Evolutionary conservation across 2,329 filamentous ascomycete species (phyloP).

Genomic region (Verticillium dahliae): DNA sequence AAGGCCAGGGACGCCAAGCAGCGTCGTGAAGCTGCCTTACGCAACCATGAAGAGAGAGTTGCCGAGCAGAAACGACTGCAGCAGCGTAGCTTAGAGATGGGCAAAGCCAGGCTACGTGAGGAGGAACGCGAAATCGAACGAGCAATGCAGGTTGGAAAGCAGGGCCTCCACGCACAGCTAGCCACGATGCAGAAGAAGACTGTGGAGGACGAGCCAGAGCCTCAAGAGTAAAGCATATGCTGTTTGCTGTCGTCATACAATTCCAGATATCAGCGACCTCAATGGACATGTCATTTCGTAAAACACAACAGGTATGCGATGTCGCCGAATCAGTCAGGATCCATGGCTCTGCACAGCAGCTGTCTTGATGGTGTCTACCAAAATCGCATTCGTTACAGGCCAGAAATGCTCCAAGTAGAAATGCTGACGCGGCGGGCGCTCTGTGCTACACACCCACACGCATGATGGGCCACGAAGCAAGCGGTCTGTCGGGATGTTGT

Average conservation of each 20-base stretch:
- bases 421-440: no score
- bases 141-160: constrained; percentile 64
- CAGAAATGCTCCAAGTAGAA: no score
- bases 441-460: no score
- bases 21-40: constrained; percentile 58
- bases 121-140: constrained; percentile 62
- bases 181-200: constrained; percentile 9
- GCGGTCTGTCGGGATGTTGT: not conserved
- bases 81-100: constrained; percentile 51
- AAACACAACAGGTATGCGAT: no score
- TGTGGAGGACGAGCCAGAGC: not conserved
- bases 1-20: constrained; percentile 44
- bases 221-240: not conserved
- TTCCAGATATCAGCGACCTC: no score
- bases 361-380: no score
- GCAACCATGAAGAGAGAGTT: constrained; percentile 48
- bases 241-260: not conserved
- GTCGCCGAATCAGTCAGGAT: no score
- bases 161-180: constrained; percentile 58
- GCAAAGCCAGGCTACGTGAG: constrained; percentile 55
- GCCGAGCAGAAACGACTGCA: constrained; percentile 57
- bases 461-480: no score
- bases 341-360: no score
- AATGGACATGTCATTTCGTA: no score
- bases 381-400: no score